Base-by-base conservation (phyloP, 345 rosid genomes). In the Corymbia maculata region DNA sequence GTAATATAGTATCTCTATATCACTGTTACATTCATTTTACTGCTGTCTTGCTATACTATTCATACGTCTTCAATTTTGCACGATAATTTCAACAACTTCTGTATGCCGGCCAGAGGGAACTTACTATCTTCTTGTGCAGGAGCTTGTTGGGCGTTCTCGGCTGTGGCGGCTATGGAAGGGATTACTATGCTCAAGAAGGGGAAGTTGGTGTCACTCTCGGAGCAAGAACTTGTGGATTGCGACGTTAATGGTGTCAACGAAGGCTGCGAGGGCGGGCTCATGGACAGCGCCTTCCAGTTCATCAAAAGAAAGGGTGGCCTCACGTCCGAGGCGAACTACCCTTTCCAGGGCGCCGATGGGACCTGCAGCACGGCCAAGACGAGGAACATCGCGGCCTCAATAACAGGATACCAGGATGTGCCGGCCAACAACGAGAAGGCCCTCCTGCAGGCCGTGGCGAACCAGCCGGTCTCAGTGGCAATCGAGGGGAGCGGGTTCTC, bases 71-170 rank as follows among this genome's bases (percentile, higher is more conserved):
- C 26, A 19, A 70, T 70, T 70, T 70, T 75, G 49, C 26, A 36
- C 8, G 24, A 36, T 36, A 36, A 75, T 36, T 17, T 75, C 47
- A 75, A 75, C 80, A 36, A 9, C 82, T 75, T 36, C 12, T 75
- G 82, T 6, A 42, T 9, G 82, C 82, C 14, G 12, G 82, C 26
- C 82, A 10, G 49, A 75, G 49, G 49, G 24, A 36, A 75, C 82
- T 75, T 75, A 75, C 82, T 36, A 17, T 55, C 28, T 16, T 22
- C 21, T 36, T 86, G 47, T 57, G 61, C 26, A 94, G 97, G 94
- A 14, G 61, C 90, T 91, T 95, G 97, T 85, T 94, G 95, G 97
- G 96, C 96, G 66, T 95, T 94, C 90, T 92, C 95, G 15, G 93
- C 95, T 0, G 92, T 92, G 82, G 96, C 95, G 86, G 95, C 95